Evolutionary conservation across 2,329 filamentous ascomycete genomes (phyloP).

Genomic region (Tolypocladium inflatum): DNA sequence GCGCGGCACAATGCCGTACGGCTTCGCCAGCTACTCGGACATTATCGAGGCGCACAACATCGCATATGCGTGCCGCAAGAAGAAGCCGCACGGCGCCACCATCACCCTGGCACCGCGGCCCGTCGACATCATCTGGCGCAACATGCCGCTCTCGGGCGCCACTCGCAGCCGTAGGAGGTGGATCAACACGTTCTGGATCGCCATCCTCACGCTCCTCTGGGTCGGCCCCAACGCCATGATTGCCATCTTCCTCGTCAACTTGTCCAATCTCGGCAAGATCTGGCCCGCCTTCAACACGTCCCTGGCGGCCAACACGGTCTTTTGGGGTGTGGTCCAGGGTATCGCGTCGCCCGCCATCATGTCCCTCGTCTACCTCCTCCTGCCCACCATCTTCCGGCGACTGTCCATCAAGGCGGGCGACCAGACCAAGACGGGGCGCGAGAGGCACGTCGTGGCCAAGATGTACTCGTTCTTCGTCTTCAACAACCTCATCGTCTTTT

Average conservation of each 20-base stretch:
- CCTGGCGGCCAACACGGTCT: constrained; percentile 50
- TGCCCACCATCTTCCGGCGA: constrained; percentile 86
- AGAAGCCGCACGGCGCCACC: constrained; percentile 69
- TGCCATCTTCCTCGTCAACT: constrained; percentile 82
- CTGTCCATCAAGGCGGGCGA: constrained; percentile 79
- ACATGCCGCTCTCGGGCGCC: constrained; percentile 63
- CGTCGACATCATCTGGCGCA: constrained; percentile 93
- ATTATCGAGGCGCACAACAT: constrained; percentile 84
- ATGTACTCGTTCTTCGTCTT: constrained; percentile 95
- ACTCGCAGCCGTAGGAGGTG: constrained; percentile 64
- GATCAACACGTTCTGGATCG: constrained; percentile 77
- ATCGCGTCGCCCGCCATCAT: constrained; percentile 80
- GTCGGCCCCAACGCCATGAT: constrained; percentile 90
- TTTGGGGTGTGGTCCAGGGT: constrained; percentile 89
- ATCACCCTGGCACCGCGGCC: constrained; percentile 75
- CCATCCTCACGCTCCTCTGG: constrained; percentile 73
- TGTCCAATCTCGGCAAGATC: constrained; percentile 68
- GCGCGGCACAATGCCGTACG: constrained; percentile 80
- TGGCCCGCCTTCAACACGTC: constrained; percentile 67
- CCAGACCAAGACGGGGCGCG: constrained; percentile 82
- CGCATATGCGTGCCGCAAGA: constrained; percentile 71
- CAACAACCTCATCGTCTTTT: constrained; percentile 94
- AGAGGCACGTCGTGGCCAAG: constrained; percentile 83
- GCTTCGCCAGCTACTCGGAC: constrained; percentile 86
- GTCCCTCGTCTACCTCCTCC: constrained; percentile 75